A percentile compares a stretch with the other conserved stretches of the same genome.
phyloP scores from a whole-genome alignment of 257 asterid genomes.

The Forsythia viridissima region DNA sequence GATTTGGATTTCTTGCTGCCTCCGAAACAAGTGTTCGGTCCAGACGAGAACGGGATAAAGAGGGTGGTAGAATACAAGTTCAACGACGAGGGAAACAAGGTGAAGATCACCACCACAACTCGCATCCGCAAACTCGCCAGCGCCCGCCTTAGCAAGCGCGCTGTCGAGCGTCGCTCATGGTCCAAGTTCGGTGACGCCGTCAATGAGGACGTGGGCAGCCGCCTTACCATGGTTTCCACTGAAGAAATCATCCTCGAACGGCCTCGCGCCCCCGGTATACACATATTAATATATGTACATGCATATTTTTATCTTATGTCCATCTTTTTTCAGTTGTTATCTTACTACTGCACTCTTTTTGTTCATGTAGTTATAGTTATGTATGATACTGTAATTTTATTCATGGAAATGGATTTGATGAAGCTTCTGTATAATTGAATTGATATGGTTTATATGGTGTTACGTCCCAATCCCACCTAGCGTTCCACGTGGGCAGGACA shows the following conservation, averaged over 20 bases:
- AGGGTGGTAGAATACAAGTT: constrained; percentile 72
- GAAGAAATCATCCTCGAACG: constrained; percentile 89
- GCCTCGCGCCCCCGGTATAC: constrained; percentile 73
- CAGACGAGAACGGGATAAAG: constrained; percentile 76
- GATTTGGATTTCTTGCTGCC: constrained; percentile 68
- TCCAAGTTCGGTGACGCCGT: constrained; percentile 88
- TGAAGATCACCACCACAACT: constrained; percentile 75
- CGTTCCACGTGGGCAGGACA: too few relatives aligned
- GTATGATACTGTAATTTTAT: too few relatives aligned
- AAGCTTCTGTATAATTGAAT: constrained; percentile 11
- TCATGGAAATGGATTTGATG: not conserved
- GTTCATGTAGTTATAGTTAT: too few relatives aligned
- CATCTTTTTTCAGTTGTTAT: too few relatives aligned
- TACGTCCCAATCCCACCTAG: too few relatives aligned
- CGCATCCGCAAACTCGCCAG: constrained; percentile 79
- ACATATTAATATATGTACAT: not conserved
- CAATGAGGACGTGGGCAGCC: constrained; percentile 71
- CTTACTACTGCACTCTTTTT: too few relatives aligned
- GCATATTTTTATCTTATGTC: too few relatives aligned
- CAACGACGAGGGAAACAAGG: constrained; percentile 70
- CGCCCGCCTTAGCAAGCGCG: constrained; percentile 82
- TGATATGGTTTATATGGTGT: not conserved
- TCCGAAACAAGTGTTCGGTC: constrained; percentile 70
- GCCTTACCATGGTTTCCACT: constrained; percentile 89
- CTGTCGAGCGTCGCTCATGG: constrained; percentile 84